Conservation (phyloP, 257 asterid species). For the Marsdenia floribunda region DNA sequence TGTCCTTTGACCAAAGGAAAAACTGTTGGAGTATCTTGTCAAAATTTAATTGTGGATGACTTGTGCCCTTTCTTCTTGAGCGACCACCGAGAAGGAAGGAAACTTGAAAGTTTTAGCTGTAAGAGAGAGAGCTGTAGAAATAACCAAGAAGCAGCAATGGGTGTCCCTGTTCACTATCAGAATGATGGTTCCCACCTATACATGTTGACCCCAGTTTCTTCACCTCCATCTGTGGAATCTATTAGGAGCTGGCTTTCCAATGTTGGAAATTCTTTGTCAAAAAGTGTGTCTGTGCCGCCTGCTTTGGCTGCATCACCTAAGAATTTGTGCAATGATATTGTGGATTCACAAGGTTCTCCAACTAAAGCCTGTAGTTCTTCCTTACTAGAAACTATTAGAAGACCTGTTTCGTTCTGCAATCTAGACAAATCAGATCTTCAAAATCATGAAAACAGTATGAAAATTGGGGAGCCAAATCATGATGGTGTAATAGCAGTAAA, state of each 20-base stretch:
- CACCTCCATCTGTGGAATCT: conserved; percentile 66
- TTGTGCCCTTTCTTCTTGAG: conserved; percentile 51
- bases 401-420: conserved; percentile 23
- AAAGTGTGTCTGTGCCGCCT: conserved; percentile 24
- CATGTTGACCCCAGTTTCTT: conserved; percentile 64
- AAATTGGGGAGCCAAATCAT: conserved; percentile 27
- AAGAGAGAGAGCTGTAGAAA: conserved; percentile 21
- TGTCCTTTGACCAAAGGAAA: conserved; percentile 14
- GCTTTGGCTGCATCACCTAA: conserved; percentile 28
- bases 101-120: conserved; percentile 25
- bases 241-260: conserved; percentile 54
- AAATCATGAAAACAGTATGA: conserved; percentile 26
- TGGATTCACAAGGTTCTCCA: conserved; percentile 48
- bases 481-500: conserved; percentile 19
- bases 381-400: conserved; percentile 30
- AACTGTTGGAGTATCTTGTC: conserved; percentile 19
- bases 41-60: conserved; percentile 30
- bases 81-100: conserved; percentile 31
- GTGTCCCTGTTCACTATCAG: conserved; percentile 66
- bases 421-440: conserved; percentile 19
- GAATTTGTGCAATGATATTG: conserved; percentile 26
- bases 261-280: conserved; percentile 20
- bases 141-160: conserved; percentile 39
- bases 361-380: conserved; percentile 30
- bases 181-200: conserved; percentile 77